Conservation (phyloP, 2,329 filamentous ascomycete genomes). For the Nigrospora oryzae region DNA sequence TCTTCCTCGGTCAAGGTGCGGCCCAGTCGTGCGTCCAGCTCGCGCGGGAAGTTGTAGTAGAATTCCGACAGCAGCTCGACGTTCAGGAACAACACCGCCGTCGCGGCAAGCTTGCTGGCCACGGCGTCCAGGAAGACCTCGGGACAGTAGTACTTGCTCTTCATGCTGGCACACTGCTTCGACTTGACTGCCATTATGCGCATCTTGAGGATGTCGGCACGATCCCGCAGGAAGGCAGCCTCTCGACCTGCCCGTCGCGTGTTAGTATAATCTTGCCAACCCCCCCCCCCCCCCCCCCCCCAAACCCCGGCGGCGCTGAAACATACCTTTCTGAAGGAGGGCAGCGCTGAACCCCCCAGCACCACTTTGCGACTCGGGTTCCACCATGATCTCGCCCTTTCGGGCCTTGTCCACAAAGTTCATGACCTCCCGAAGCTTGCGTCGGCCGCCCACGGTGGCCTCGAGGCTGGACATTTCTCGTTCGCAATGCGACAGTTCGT, state of each 20-base stretch:
- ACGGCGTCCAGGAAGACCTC: slow-evolving; percentile 98
- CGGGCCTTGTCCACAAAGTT: slow-evolving; percentile 83
- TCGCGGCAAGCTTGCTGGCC: slow-evolving; percentile 87
- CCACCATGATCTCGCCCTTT: slow-evolving; percentile 75
- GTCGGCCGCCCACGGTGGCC: slow-evolving; percentile 66
- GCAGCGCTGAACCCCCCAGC: slow-evolving; percentile 90
- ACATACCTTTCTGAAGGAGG: slow-evolving; percentile 70
- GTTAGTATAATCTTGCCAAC: slow-evolving; percentile 14
- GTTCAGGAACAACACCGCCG: slow-evolving; percentile 93
- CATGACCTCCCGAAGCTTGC: slow-evolving; percentile 85
- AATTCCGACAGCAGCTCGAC: slow-evolving; percentile 95
- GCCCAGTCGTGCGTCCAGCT: slow-evolving; percentile 80
- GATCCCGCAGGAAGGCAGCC: slow-evolving; percentile 87
- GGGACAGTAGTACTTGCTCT: slow-evolving; percentile 94
- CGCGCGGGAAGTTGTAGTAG: slow-evolving; percentile 93
- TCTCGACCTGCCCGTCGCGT: slow-evolving; percentile 59
- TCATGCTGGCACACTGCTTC: slow-evolving; percentile 73
- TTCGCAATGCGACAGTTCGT: slow-evolving; percentile 80
- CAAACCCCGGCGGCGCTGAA: background rate
- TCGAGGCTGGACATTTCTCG: slow-evolving; percentile 69
- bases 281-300: too few species aligned
- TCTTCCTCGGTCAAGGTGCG: slow-evolving; percentile 70
- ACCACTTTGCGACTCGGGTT: slow-evolving; percentile 74
- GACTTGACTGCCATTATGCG: slow-evolving; percentile 81
- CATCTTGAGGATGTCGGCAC: slow-evolving; percentile 84